Evolutionary conservation across 305 asterid species (phyloP).

Genomic region (Fraxinus albicans): DNA sequence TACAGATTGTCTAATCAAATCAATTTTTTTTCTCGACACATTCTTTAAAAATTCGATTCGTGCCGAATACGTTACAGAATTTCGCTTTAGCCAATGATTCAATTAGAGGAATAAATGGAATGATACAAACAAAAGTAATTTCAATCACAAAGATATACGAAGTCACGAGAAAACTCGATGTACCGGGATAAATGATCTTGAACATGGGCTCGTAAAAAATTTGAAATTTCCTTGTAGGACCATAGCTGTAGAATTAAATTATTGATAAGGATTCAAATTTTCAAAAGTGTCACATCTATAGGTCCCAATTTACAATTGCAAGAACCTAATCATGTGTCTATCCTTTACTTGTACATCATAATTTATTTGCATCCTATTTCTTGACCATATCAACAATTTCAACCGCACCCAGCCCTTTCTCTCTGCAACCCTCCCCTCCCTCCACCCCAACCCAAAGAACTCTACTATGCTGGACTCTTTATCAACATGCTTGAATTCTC

Average conservation of each 20-base stretch:
- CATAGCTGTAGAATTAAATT: slow-evolving; percentile 19
- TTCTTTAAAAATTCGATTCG: too few species aligned
- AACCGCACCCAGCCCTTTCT: not conserved
- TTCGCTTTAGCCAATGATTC: too few species aligned
- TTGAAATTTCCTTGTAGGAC: not conserved
- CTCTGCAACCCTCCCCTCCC: not conserved
- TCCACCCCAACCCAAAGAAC: not conserved
- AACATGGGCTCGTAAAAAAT: not conserved
- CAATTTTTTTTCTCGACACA: too few species aligned
- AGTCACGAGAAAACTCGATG: not conserved
- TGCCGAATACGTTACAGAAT: too few species aligned
- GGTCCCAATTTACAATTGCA: slow-evolving; percentile 5
- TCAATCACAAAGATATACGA: not conserved
- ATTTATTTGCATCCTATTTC: slow-evolving; percentile 19
- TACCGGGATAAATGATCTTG: not conserved
- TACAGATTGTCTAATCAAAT: too few species aligned
- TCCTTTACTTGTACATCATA: not conserved
- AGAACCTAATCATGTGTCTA: slow-evolving; percentile 17
- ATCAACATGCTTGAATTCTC: slow-evolving; percentile 26
- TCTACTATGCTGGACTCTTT: slow-evolving; percentile 37
- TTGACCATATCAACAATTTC: slow-evolving; percentile 23
- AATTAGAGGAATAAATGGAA: too few species aligned
- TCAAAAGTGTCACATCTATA: slow-evolving; percentile 19
- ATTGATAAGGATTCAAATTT: slow-evolving; percentile 14
- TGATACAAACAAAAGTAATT: too few species aligned